These are phyloP conservation scores for Venturia asperata DNA, from an alignment of 2,329 filamentous ascomycete species.

Conservation along the genomic window DNA sequence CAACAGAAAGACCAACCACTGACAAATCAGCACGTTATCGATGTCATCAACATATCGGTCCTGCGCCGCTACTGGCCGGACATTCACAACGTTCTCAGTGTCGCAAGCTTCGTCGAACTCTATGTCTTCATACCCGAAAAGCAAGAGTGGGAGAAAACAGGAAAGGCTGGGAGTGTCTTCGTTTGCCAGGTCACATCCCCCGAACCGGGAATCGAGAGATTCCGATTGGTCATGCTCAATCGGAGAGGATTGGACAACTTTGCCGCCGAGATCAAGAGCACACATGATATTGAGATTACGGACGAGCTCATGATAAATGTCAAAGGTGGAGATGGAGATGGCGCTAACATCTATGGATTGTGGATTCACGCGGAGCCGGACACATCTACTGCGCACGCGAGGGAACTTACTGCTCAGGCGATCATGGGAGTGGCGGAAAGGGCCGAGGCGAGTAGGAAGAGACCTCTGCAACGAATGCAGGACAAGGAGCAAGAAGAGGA, in stretches of 20 bases:
- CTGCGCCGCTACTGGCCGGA: constrained; percentile 72
- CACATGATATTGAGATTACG: constrained; percentile 40
- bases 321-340: constrained; percentile 27
- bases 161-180: constrained; percentile 82
- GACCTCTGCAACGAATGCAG: constrained; percentile 32
- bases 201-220: constrained; percentile 35
- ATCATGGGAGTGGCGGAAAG: constrained; percentile 50
- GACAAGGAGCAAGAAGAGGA: constrained; percentile 1
- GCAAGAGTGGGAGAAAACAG: constrained; percentile 73
- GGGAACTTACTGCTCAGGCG: constrained; percentile 45
- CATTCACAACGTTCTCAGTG: constrained; percentile 65
- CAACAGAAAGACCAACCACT: constrained; percentile 9
- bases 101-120: constrained; percentile 78
- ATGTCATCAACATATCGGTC: constrained; percentile 80
- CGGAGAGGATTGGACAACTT: constrained; percentile 44
- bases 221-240: constrained; percentile 42
- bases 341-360: constrained; percentile 46
- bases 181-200: constrained; percentile 56
- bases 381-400: constrained; percentile 47
- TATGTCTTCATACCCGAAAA: constrained; percentile 66
- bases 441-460: constrained; percentile 44
- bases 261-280: constrained; percentile 35
- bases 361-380: constrained; percentile 57
- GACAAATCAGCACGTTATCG: constrained; percentile 54
- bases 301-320: constrained; percentile 56